Base-by-base conservation (phyloP, 495 filamentous ascomycete species). In the Rusavskia elegans region DNA sequence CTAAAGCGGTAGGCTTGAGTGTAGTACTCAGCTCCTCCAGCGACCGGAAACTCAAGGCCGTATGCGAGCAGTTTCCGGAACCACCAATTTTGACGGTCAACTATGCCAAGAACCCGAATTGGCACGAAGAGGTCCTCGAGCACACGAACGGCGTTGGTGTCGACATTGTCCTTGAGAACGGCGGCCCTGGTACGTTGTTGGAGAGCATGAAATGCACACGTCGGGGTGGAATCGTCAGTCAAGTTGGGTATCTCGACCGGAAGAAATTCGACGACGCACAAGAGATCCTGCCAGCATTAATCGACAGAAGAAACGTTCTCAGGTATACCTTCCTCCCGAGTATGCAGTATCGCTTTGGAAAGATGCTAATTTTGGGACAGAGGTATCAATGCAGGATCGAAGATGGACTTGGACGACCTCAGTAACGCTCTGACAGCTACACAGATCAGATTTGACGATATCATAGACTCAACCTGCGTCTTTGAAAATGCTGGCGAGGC, bases 91-190 rank as follows among this genome's bases (percentile, higher is more conserved):
- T 52, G 44, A 64, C 62, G 0, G 51, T 70, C 35, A 71, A 72
- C 46, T 72, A 72, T 49, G 42, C 58, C 32, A 35, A 35, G 32
- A 35, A 35, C 13, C 32, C 13, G 32, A 11, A 35, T 35, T 35
- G 32, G 32, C 32, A 35, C 32, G 13, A 35, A 35, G 32, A 35
- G 2, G 32, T 35, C 32, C 13, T 35, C 2, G 9, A 49, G 9
- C 53, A 66, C 6, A 72, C 64, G 6, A 52, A 56, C 9, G 66
- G 63, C 11, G 51, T 56, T 21, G 69, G 69, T 1, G 69, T 71
- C 4, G 68, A 72, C 45, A 39, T 67, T 0, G 65, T 71, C 11
- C 48, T 72, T 29, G 68, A 72, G 40, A 65, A 59, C 42, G 69
- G 67, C 2, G 69, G 68, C 11, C 52, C 61, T 0, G 36, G 30